Conservation (phyloP, 345 rosid genomes). For the Melaleuca alternifolia region DNA sequence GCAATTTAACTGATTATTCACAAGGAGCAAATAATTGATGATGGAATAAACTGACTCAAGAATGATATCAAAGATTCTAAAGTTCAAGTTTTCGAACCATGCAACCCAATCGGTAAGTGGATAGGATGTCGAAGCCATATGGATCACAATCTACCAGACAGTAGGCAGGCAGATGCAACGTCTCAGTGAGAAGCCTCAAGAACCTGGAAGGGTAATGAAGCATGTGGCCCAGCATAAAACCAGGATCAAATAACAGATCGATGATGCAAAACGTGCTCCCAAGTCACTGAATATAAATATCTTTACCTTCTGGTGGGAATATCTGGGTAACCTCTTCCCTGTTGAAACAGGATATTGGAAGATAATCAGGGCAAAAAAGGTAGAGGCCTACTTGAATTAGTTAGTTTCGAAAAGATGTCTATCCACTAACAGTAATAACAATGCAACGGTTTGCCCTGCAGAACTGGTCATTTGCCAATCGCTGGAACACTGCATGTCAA, state of each 20-base stretch:
- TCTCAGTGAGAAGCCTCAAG: constrained; percentile 63
- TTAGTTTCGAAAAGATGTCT: neutral
- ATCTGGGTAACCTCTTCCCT: constrained; percentile 98
- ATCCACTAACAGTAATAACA: constrained; percentile 66
- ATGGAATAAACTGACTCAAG: neutral
- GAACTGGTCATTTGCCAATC: constrained; percentile 77
- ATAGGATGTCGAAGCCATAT: constrained; percentile 83
- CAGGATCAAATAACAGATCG: neutral
- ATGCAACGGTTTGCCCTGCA: constrained; percentile 73
- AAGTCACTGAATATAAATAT: neutral
- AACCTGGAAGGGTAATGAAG: constrained; percentile 36
- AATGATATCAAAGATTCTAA: neutral
- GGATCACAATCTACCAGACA: constrained; percentile 98
- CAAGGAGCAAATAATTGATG: neutral
- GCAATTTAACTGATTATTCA: neutral
- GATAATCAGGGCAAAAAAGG: neutral
- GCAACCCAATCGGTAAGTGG: constrained; percentile 88
- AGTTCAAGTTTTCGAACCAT: constrained; percentile 45
- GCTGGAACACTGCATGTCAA: constrained; percentile 71
- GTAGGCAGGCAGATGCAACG: constrained; percentile 51
- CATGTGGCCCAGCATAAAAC: neutral
- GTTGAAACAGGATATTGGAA: neutral
- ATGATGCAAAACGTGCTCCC: neutral
- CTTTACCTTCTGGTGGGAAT: constrained; percentile 85
- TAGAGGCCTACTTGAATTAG: neutral